Base-by-base conservation (phyloP, 495 filamentous ascomycete species). In the Trichoderma reesei region DNA sequence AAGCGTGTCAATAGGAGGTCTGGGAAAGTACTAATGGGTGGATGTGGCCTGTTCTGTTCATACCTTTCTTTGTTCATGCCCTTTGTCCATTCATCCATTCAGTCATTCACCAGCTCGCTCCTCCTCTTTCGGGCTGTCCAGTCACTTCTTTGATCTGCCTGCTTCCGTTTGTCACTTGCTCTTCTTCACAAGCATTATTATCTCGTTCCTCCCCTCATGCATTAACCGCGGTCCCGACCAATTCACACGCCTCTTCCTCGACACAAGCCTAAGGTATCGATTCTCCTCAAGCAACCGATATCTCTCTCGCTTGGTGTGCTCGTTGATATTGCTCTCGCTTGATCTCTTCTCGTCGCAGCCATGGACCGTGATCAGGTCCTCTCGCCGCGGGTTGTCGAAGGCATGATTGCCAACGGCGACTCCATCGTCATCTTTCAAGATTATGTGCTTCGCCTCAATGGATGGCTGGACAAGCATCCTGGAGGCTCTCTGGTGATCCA, bases 391-490 rank as follows among this genome's bases (percentile, higher is more conserved):
- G 70, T 69, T 46, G 69, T 80, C 67, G 68, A 76, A 56, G 65
- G 41, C 33, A 66, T 81, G 67, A 78, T 81, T 54, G 77, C 78
- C 48, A 70, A 74, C 48, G 79, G 78, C 36, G 73, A 72, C 39
- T 71, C 65, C 8, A 78, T 81, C 48, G 73, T 81, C 69, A 79
- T 82, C 60, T 72, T 69, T 60, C 69, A 81, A 34, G 76, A 75
- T 48, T 63, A 66, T 18, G 76, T 79, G n/a, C 72, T 82, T 36
- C 69, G 69, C 59, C 73, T 81, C 60, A 73, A 78, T 64, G 66
- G 67, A 7, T 82, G 78, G 79, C 71, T 80, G 51, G 65, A 73
- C 63, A 72, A 70, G 41, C 79, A 82, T 67, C 79, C 79, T 0
- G 79, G 79, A 14, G 79, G 79, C 26, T 65, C 70, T 3, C 62